phyloP scores from a whole-genome alignment of 441 rosid species.

The Bruguiera hainesii region DNA sequence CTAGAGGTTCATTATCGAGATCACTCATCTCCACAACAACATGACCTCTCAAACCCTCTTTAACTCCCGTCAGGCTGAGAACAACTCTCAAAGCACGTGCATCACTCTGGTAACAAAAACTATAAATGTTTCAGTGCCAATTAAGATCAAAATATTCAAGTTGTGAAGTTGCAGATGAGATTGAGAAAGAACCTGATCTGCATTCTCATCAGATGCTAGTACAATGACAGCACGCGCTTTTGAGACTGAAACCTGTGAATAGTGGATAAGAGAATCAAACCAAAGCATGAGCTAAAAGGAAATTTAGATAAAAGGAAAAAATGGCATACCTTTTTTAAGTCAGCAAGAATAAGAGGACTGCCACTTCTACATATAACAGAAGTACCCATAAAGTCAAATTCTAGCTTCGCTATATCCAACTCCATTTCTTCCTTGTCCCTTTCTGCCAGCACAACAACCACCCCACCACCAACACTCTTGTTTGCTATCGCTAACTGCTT shows the following conservation, averaged over 20 bases:
- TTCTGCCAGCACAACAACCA: slow-evolving; percentile 82
- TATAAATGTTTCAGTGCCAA: slow-evolving; percentile 14
- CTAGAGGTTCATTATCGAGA: slow-evolving; percentile 91
- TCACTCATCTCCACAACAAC: slow-evolving; percentile 97
- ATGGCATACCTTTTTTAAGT: slow-evolving; percentile 66
- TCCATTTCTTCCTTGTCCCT: slow-evolving; percentile 98
- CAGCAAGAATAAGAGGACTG: slow-evolving; percentile 85
- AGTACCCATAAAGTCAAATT: slow-evolving; percentile 91
- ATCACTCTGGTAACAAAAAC: slow-evolving; percentile 58
- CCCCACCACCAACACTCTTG: slow-evolving; percentile 89
- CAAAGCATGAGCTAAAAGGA: slow-evolving; percentile 6
- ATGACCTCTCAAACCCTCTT: slow-evolving; percentile 79
- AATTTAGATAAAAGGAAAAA: neutral
- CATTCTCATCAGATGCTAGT: slow-evolving; percentile 86
- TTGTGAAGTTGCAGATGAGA: slow-evolving; percentile 6
- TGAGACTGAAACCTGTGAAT: slow-evolving; percentile 80
- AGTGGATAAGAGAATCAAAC: slow-evolving; percentile 21
- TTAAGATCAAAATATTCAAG: slow-evolving; percentile 14
- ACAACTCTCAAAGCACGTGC: slow-evolving; percentile 93
- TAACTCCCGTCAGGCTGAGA: slow-evolving; percentile 87
- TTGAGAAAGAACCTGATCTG: slow-evolving; percentile 69
- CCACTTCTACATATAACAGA: slow-evolving; percentile 96
- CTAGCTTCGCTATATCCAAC: slow-evolving; percentile 79
- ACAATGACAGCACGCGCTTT: slow-evolving; percentile 86
- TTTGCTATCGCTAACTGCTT: slow-evolving; percentile 95